These are phyloP conservation scores for Pestalotiopsis sp. DNA, from an alignment of 2,329 filamentous ascomycete genomes.

Conservation along the genomic window DNA sequence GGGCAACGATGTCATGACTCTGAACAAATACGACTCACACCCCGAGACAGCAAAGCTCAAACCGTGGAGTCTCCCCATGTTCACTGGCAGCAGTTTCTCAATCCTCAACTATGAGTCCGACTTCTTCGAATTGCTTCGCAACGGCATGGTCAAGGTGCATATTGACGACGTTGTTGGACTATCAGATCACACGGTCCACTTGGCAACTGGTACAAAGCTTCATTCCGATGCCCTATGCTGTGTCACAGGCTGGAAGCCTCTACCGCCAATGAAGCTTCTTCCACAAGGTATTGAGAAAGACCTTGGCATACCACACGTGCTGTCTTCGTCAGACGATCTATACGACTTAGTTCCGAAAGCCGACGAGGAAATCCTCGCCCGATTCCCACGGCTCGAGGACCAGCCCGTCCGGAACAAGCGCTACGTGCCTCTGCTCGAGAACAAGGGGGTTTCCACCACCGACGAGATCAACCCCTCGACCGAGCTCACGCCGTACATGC, in stretches of 20 bases:
- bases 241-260: constrained; percentile 59
- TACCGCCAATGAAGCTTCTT: constrained; percentile 45
- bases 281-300: constrained; percentile 42
- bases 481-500: constrained; percentile 40
- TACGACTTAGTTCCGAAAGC: constrained; percentile 40
- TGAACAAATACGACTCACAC: constrained; percentile 58
- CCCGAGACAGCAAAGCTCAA: constrained; percentile 56
- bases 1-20: constrained; percentile 54
- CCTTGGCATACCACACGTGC: constrained; percentile 47
- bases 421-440: constrained; percentile 44
- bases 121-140: constrained; percentile 58
- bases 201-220: constrained; percentile 43
- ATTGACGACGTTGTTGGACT: constrained; percentile 57
- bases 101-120: constrained; percentile 62
- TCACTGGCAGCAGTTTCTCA: constrained; percentile 58
- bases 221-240: constrained; percentile 54
- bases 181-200: constrained; percentile 43
- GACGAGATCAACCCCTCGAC: constrained; percentile 26
- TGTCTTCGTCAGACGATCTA: constrained; percentile 25
- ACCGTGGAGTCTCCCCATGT: constrained; percentile 53
- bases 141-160: constrained; percentile 57
- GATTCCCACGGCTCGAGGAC: constrained; percentile 50
- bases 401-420: constrained; percentile 50
- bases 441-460: constrained; percentile 26
- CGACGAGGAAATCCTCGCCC: constrained; percentile 51